These are phyloP conservation scores for Chenopodium suecicum DNA, from an alignment of 148 eudicot species.

Conservation along the genomic window DNA sequence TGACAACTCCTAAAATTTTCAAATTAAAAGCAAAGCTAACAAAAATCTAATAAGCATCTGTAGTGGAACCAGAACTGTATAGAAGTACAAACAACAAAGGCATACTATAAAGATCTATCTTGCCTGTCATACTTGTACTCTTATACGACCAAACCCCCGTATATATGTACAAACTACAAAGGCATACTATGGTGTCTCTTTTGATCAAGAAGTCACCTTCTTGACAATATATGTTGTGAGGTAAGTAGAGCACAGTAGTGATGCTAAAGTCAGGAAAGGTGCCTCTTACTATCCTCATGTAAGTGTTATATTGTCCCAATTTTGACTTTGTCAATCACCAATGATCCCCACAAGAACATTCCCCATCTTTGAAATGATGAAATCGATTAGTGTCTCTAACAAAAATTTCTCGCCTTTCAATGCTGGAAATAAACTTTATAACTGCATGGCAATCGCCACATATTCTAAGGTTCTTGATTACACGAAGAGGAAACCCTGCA, in stretches of 20 bases:
- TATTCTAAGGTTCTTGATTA: constrained; percentile 75
- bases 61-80: background rate
- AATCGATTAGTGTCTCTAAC: constrained; percentile 81
- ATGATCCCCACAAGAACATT: constrained; percentile 85
- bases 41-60: background rate
- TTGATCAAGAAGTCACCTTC: background rate
- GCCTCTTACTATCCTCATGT: background rate
- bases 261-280: background rate
- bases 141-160: background rate
- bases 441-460: constrained; percentile 77
- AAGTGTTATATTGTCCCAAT: background rate
- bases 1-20: too few relatives aligned
- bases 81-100: background rate
- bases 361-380: constrained; percentile 82
- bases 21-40: background rate
- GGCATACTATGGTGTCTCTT: background rate
- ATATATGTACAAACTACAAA: background rate
- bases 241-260: constrained; percentile 1
- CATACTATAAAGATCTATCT: too few relatives aligned
- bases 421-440: constrained; percentile 57
- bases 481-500: constrained; percentile 56
- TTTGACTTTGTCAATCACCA: constrained; percentile 44
- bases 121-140: background rate
- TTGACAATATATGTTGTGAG: background rate
- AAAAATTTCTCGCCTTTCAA: constrained; percentile 67